These are phyloP conservation scores for Monocercomonoides exilis DNA, from an alignment of 78 protist species.

Conservation along the genomic window DNA sequence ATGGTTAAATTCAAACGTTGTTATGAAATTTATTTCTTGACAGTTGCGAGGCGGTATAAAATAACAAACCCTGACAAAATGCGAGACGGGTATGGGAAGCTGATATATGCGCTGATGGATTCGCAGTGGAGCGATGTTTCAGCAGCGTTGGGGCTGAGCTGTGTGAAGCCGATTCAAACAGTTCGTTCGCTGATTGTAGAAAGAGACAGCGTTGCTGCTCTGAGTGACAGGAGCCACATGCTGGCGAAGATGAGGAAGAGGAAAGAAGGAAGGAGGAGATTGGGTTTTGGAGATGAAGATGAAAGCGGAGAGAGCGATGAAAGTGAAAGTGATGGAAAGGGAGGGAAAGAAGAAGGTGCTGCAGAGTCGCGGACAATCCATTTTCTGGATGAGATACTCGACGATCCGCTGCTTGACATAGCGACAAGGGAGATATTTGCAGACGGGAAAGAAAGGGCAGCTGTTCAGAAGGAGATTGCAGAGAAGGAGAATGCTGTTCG, in stretches of 20 bases:
- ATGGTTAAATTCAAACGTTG: too few species aligned
- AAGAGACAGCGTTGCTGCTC: too few species aligned
- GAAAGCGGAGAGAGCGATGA: too few species aligned
- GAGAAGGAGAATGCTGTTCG: conserved; percentile 62
- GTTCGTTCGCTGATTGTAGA: conserved; percentile 44
- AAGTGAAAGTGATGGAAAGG: too few species aligned
- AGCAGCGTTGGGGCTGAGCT: conserved; percentile 23
- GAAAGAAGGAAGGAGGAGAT: too few species aligned
- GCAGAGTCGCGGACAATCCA: too few species aligned
- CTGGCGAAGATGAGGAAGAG: too few species aligned
- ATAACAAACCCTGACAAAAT: conserved; percentile 44
- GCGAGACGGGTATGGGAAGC: conserved; percentile 44
- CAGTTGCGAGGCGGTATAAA: conserved; percentile 37
- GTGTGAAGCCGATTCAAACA: conserved; percentile 50
- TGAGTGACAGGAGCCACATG: too few species aligned
- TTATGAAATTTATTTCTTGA: neutral
- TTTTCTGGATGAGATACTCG: too few species aligned
- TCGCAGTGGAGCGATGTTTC: neutral
- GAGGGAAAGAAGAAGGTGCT: too few species aligned
- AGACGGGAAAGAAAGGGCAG: conserved; percentile 25
- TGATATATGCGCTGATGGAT: conserved; percentile 31
- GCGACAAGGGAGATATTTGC: conserved; percentile 59
- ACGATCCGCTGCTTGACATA: conserved; percentile 40
- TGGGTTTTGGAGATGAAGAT: too few species aligned
- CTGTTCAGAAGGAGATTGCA: conserved; percentile 37